Evolutionary conservation across 176 grass and related monocot species (phyloP).

Genomic region (Cenchrus purpureus): DNA sequence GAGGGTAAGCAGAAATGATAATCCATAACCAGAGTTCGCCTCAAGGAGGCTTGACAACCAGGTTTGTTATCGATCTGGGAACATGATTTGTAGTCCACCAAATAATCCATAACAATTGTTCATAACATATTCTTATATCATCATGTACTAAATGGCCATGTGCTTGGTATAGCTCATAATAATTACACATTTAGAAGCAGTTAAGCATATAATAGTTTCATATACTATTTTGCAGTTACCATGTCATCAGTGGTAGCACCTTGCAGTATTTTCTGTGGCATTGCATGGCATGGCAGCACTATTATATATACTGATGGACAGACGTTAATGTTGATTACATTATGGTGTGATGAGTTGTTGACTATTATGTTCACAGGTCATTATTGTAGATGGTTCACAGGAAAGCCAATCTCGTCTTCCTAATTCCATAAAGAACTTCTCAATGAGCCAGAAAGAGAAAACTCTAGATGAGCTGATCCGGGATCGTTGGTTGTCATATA

Average conservation of each 20-base stretch:
- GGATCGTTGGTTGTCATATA: conserved; percentile 72
- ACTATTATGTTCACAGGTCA: conserved; percentile 49
- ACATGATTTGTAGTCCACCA: not conserved
- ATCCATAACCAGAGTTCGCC: no score
- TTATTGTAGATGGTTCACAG: conserved; percentile 53
- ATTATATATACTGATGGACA: conserved; percentile 2
- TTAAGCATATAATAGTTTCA: not conserved
- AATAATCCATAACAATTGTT: no score
- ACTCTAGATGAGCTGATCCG: conserved; percentile 73
- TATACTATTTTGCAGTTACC: not conserved
- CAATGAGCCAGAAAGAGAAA: conserved; percentile 84
- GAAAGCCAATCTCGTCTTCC: conserved; percentile 57
- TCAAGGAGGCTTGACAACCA: conserved; percentile 84
- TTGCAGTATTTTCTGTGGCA: conserved; percentile 10
- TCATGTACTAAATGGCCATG: not conserved
- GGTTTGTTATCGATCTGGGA: conserved; percentile 49
- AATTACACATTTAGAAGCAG: not conserved
- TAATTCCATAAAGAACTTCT: conserved; percentile 70
- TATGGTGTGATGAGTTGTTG: conserved; percentile 3
- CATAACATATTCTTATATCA: no score
- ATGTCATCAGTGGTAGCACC: not conserved
- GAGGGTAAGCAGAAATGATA: conserved; percentile 44
- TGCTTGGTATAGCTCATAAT: conserved; percentile 8
- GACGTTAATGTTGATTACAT: conserved; percentile 29
- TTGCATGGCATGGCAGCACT: not conserved